These are phyloP conservation scores for Periconia sp. DNA, from an alignment of 2,329 filamentous ascomycete genomes.

Conservation along the genomic window DNA sequence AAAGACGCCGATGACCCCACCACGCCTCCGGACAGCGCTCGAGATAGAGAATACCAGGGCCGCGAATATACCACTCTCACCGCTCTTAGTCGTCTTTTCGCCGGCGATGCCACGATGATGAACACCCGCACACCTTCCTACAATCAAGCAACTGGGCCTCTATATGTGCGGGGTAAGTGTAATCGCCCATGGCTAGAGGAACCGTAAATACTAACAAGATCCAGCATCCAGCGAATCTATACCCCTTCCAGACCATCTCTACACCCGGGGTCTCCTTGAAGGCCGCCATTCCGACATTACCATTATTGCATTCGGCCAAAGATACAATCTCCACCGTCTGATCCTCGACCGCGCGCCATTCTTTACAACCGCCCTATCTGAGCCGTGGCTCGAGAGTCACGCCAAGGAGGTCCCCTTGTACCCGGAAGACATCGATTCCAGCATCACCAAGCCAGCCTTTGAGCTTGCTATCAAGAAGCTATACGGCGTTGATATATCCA, in stretches of 20 bases:
- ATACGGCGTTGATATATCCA: constrained; percentile 53
- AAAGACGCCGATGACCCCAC: constrained; percentile 54
- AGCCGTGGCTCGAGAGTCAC: constrained; percentile 58
- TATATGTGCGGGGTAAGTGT: constrained; percentile 34
- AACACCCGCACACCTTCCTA: constrained; percentile 48
- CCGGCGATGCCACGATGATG: constrained; percentile 41
- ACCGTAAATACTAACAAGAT: constrained; percentile 17
- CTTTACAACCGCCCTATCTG: constrained; percentile 57
- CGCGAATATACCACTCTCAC: constrained; percentile 46
- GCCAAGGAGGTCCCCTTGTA: constrained; percentile 55
- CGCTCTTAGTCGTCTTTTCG: constrained; percentile 49
- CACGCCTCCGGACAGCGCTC: constrained; percentile 39
- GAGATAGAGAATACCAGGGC: constrained; percentile 28
- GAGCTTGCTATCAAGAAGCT: constrained; percentile 58
- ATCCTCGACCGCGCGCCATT: constrained; percentile 59
- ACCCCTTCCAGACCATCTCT: constrained; percentile 54
- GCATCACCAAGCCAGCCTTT: constrained; percentile 56
- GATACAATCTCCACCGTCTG: constrained; percentile 56
- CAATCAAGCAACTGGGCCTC: constrained; percentile 37
- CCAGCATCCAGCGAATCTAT: constrained; percentile 41
- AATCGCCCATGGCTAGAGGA: not conserved
- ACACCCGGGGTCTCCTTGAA: constrained; percentile 53
- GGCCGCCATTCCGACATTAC: constrained; percentile 59
- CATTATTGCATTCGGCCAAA: constrained; percentile 54
- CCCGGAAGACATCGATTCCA: constrained; percentile 56